These are phyloP conservation scores for Termitomyces sp. DNA, from an alignment of 768 basidiomycete species.

Conservation along the genomic window DNA sequence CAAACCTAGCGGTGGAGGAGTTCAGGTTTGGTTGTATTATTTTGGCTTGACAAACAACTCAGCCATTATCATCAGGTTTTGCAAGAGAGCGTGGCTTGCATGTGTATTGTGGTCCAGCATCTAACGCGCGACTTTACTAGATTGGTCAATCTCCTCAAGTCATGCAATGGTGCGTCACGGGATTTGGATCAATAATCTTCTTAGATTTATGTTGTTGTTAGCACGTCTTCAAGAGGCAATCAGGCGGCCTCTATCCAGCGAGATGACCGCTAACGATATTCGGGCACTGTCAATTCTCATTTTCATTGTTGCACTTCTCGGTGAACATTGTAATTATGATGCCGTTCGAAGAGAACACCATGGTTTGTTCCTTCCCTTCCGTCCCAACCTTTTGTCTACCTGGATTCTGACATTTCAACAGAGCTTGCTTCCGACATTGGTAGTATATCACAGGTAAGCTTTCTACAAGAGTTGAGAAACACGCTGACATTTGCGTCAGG, in stretches of 20 bases:
- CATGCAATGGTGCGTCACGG: constrained; percentile 66
- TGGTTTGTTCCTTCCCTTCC: constrained; percentile 38
- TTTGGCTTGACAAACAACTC: background rate
- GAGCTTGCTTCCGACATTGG: constrained; percentile 57
- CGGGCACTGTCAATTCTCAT: constrained; percentile 67
- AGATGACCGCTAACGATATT: constrained; percentile 46
- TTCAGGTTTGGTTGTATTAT: constrained; percentile 45
- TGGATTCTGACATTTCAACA: constrained; percentile 18
- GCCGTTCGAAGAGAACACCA: constrained; percentile 56
- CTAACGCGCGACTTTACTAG: constrained; percentile 84
- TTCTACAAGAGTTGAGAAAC: background rate
- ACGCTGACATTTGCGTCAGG: constrained; percentile 32
- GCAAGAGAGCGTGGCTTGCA: constrained; percentile 90
- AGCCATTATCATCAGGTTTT: constrained; percentile 50
- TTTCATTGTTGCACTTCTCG: constrained; percentile 81
- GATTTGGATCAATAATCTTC: background rate
- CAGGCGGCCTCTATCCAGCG: constrained; percentile 36
- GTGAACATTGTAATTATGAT: constrained; percentile 90
- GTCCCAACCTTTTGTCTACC: background rate
- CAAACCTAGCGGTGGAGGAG: constrained; percentile 69
- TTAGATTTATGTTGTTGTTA: constrained; percentile 19
- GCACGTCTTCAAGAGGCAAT: constrained; percentile 64
- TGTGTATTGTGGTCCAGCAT: constrained; percentile 80
- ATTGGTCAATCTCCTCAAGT: constrained; percentile 77
- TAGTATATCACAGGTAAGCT: constrained; percentile 50